Percentiles rank a stretch among this genome's conserved stretches.
phyloP scores from a whole-genome alignment of 768 basidiomycete species.

The Sporobolomyces phaffii region DNA sequence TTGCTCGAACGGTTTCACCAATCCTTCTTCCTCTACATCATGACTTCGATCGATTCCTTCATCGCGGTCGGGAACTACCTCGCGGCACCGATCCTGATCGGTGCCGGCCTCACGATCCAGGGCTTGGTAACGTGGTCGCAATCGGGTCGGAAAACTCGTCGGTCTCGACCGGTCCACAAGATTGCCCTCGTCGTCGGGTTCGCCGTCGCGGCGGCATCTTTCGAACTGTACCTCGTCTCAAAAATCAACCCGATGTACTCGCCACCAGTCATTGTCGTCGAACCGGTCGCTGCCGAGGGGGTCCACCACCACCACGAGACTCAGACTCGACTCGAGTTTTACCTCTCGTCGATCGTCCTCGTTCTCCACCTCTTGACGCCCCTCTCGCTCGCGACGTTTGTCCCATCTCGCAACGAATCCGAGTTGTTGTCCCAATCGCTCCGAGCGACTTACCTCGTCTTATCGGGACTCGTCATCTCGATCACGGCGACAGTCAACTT shows the following conservation, averaged over 20 bases:
- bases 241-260: too few species aligned
- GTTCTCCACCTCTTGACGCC: constrained; percentile 23
- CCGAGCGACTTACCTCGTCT: constrained; percentile 69
- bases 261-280: too few species aligned
- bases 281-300: too few species aligned
- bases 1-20: constrained; percentile 92
- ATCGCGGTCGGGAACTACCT: constrained; percentile 86
- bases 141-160: constrained; percentile 56
- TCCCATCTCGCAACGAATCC: constrained; percentile 4
- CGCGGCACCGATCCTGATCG: constrained; percentile 76
- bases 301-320: not conserved
- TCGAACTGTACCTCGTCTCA: too few species aligned
- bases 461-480: constrained; percentile 78
- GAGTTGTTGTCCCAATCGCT: constrained; percentile 53
- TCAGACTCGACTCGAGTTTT: constrained; percentile 1
- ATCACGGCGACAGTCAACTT: constrained; percentile 86
- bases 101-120: constrained; percentile 74
- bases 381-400: constrained; percentile 9
- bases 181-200: not conserved
- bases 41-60: constrained; percentile 62
- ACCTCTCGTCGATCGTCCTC: constrained; percentile 5
- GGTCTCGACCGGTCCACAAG: not conserved
- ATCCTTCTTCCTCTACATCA: constrained; percentile 93
- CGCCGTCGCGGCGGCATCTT: too few species aligned
- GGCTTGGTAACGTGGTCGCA: constrained; percentile 67